Base-by-base conservation (phyloP, 1,139 yeast genomes). In the Meyerozyma athensensis region DNA sequence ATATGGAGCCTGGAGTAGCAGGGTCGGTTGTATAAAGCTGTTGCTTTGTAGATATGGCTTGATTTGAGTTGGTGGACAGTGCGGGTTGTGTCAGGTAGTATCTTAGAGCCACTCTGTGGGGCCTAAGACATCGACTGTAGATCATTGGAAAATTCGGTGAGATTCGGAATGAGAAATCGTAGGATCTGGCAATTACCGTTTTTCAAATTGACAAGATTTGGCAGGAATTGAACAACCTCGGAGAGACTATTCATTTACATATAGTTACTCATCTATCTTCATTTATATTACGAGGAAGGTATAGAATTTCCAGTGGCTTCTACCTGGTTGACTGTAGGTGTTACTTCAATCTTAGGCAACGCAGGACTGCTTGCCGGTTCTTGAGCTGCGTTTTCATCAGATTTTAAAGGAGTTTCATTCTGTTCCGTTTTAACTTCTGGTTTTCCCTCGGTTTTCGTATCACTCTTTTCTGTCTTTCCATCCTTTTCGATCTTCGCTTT, bases 1-100 rank as follows among this genome's bases (percentile, higher is more conserved):
- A 90, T 4, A 84, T 73, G 2, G 92, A 82, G 0, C 97, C 97
- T 0, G 97, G 97, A 0, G 96, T 81, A 12, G 77, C 60, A 8
- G 81, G 74, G 56, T 86, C 95, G 1, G 86, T 79, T 64, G 83
- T 77, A 56, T 81, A 89, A 30, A 90, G 65, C 43, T 77, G 76
- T 54, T 89, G 96, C 45, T 72, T 74, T 8, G 64, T 70, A n/a
- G 85, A 77, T 9, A 79, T 66, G 17, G 70, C 53, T 20, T 72
- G 68, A 47, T 76, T 78, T 16, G 65, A 49, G 38, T 66, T 66
- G 2, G 73, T 64, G 19, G 69, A 52, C 7, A 43, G 39, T 16
- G 36, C 38, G 18, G 33, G 14, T 17, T 23, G 17, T 22, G 14
- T 26, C 36, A 13, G 32, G 5, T 17, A 28, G 18, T 28, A 16